Conservation (phyloP, 176 grass and related monocot species). For the Oryza punctata region DNA sequence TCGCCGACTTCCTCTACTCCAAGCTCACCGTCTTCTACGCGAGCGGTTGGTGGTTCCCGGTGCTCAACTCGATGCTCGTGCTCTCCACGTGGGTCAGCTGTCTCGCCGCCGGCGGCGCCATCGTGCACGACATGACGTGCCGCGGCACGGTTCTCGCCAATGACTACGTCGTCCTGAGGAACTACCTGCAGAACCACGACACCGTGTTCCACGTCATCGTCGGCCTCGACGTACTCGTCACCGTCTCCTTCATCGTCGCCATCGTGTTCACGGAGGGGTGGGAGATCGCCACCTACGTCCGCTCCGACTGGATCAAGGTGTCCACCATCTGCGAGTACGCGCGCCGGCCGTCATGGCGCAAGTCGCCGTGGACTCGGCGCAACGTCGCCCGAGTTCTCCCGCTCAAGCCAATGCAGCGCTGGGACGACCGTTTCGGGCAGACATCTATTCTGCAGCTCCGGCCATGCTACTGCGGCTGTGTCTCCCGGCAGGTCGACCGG, state of each 20-base stretch:
- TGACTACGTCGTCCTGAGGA: conserved; percentile 8
- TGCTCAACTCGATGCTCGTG: conserved; percentile 37
- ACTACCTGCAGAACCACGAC: conserved; percentile 45
- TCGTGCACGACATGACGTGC: conserved; percentile 51
- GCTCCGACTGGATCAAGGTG: conserved; percentile 64
- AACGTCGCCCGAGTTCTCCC: conserved; percentile 35
- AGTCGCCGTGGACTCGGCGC: conserved; percentile 27
- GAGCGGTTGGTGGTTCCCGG: conserved; percentile 57
- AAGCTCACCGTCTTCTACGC: conserved; percentile 58
- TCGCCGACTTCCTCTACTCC: conserved; percentile 55
- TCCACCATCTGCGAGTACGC: conserved; percentile 40
- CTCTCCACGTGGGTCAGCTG: conserved; percentile 44
- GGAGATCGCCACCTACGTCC: conserved; percentile 46
- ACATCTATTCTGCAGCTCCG: conserved; percentile 37
- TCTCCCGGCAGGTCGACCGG: conserved; percentile 41
- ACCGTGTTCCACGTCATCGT: conserved; percentile 46
- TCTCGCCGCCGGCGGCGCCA: conserved; percentile 45
- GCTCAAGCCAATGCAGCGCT: conserved; percentile 27
- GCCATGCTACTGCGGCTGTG: conserved; percentile 44
- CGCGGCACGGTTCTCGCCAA: conserved; percentile 30
- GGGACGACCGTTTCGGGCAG: conserved; percentile 50
- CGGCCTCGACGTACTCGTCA: conserved; percentile 45
- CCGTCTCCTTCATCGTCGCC: conserved; percentile 39
- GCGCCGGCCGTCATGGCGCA: conserved; percentile 40
- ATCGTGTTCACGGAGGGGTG: conserved; percentile 55